A percentile compares a stretch with the other conserved stretches of the same genome.
These are phyloP conservation scores for Vaccinium macrocarpon DNA, from an alignment of 148 eudicot species.

Conservation along the genomic window DNA sequence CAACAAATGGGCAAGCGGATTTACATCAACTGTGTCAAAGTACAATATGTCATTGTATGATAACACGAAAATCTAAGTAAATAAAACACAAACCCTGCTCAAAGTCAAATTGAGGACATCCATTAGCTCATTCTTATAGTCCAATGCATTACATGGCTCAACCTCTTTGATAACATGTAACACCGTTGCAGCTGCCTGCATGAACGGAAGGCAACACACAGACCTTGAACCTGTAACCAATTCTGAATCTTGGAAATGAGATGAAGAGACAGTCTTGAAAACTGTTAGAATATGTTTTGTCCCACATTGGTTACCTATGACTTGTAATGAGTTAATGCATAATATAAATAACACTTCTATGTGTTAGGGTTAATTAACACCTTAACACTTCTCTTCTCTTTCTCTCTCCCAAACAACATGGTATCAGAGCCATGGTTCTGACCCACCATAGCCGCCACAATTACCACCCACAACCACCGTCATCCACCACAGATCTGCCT, in stretches of 20 bases:
- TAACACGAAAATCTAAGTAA: neutral
- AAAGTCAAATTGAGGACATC: slow-evolving; percentile 34
- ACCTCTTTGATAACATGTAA: slow-evolving; percentile 56
- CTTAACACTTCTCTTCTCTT: too few relatives aligned
- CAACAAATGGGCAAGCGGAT: neutral
- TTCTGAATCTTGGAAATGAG: neutral
- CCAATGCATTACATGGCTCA: slow-evolving; percentile 31
- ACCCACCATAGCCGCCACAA: too few relatives aligned
- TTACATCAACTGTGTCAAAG: neutral
- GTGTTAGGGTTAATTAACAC: too few relatives aligned
- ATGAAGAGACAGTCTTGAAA: too few relatives aligned
- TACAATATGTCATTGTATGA: neutral
- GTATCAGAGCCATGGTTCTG: too few relatives aligned
- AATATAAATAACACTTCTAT: too few relatives aligned
- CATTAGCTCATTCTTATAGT: slow-evolving; percentile 41
- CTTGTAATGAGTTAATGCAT: too few relatives aligned
- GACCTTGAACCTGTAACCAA: slow-evolving; percentile 55
- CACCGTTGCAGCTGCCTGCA: slow-evolving; percentile 64
- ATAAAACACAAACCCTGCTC: slow-evolving; percentile 46
- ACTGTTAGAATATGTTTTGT: too few relatives aligned
- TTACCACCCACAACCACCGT: too few relatives aligned
- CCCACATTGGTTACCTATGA: too few relatives aligned
- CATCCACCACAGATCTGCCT: too few relatives aligned
- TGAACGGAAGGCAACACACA: slow-evolving; percentile 57
- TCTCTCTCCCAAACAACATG: too few relatives aligned